phyloP scores from a whole-genome alignment of 2,329 filamentous ascomycete species.

The Aspergillus persii region DNA sequence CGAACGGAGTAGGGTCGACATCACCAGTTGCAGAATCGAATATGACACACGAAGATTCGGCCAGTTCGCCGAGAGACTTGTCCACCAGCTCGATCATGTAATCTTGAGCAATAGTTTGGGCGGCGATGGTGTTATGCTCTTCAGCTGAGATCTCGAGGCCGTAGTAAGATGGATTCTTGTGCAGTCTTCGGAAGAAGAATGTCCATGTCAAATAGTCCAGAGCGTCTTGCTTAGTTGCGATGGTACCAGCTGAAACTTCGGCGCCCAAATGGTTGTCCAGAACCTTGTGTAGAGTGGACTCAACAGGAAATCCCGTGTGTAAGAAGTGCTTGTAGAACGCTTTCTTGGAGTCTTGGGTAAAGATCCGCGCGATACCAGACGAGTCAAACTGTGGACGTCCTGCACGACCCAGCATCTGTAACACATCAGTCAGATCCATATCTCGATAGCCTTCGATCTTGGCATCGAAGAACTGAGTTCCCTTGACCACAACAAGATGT shows the following conservation, averaged over 20 bases:
- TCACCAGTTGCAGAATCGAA: conserved; percentile 78
- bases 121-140: conserved; percentile 82
- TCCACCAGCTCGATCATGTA: conserved; percentile 94
- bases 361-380: conserved; percentile 93
- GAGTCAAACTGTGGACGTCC: conserved; percentile 95
- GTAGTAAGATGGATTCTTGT: conserved; percentile 99
- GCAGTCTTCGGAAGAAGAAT: conserved; percentile 94
- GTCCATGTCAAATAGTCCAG: conserved; percentile 98
- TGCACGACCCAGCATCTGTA: conserved; percentile 96
- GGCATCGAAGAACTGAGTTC: conserved; percentile 96
- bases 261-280: conserved; percentile 95
- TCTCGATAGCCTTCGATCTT: conserved; percentile 98
- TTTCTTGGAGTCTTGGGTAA: conserved; percentile 96
- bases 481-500: conserved; percentile 95
- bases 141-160: conserved; percentile 90
- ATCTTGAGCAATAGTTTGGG: conserved; percentile 84
- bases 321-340: conserved; percentile 99
- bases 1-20: conserved; percentile 83
- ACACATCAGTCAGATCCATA: conserved; percentile 96
- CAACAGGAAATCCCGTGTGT: conserved; percentile 95
- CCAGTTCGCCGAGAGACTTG: conserved; percentile 77
- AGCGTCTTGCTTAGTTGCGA: conserved; percentile 92
- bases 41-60: conserved; percentile 77
- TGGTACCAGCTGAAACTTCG: conserved; percentile 89
- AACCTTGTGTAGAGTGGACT: conserved; percentile 93